Evolutionary conservation across 2,329 filamentous ascomycete genomes (phyloP).

Genomic region (Cadophora gregata): DNA sequence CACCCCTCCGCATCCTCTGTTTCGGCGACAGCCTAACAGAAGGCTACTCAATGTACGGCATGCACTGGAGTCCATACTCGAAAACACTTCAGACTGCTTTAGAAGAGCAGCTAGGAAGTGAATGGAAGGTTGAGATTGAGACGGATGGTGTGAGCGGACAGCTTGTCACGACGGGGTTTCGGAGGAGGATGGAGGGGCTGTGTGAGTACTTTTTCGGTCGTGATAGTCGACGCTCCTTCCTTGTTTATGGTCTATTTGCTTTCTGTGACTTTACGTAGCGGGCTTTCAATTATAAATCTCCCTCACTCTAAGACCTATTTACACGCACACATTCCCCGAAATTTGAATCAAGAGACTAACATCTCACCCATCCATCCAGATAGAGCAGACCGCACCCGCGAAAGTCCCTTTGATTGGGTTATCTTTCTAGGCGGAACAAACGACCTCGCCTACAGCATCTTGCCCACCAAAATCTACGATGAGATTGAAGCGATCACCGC

Average conservation of each 20-base stretch:
- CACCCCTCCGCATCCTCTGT: conserved; percentile 34
- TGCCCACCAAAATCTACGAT: conserved; percentile 52
- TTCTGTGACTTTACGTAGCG: background rate
- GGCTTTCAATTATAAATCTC: no score
- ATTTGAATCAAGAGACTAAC: background rate
- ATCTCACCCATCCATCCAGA: background rate
- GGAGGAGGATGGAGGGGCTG: conserved; percentile 30
- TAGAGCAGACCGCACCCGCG: background rate
- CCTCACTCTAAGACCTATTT: no score
- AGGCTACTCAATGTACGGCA: conserved; percentile 57
- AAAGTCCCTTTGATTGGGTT: conserved; percentile 57
- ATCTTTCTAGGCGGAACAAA: conserved; percentile 70
- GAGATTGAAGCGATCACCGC: conserved; percentile 56
- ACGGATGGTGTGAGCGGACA: conserved; percentile 37
- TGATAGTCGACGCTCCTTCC: background rate
- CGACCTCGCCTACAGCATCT: conserved; percentile 55
- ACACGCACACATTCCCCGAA: background rate
- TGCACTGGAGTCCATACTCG: conserved; percentile 58
- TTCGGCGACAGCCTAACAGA: conserved; percentile 54
- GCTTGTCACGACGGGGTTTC: conserved; percentile 29
- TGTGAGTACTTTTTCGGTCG: conserved; percentile 24
- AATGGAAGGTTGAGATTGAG: conserved; percentile 27
- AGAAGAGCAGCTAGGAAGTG: conserved; percentile 49
- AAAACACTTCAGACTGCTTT: conserved; percentile 54
- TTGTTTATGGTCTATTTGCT: background rate